Percentiles rank a stretch among this genome's conserved stretches.
phyloP scores from a whole-genome alignment of 495 filamentous ascomycete genomes.

The Podospora sp. region DNA sequence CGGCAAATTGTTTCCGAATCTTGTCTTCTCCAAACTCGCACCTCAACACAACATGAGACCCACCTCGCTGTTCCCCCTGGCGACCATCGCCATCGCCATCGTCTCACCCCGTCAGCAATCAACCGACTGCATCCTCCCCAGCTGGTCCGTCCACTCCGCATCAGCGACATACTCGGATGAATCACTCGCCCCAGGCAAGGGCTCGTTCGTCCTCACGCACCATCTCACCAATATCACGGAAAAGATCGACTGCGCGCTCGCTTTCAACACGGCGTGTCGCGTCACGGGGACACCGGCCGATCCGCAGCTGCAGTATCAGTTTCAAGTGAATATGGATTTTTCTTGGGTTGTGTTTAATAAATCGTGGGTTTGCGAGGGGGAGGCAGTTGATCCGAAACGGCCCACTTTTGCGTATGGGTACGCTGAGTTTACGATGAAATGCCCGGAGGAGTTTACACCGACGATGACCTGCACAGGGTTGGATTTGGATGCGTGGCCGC shows the following conservation, averaged over 20 bases:
- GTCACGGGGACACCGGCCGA: not conserved
- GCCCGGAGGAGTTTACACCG: not conserved
- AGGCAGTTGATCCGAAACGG: not conserved
- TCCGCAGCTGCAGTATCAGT: not conserved
- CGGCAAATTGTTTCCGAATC: not conserved
- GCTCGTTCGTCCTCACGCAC: not conserved
- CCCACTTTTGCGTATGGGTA: not conserved
- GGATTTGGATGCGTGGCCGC: not conserved
- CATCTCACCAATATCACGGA: not conserved
- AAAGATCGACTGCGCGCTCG: not conserved
- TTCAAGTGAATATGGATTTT: not conserved
- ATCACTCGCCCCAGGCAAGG: not conserved
- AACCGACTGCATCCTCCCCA: not conserved
- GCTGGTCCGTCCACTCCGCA: not conserved
- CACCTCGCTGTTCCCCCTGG: not conserved
- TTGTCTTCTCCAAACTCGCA: not conserved
- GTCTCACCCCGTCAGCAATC: not conserved
- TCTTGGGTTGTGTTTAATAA: not conserved
- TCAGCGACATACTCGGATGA: not conserved
- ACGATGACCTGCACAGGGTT: not conserved
- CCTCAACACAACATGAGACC: not conserved
- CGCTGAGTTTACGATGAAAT: not conserved
- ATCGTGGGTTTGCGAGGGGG: not conserved
- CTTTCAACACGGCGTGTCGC: not conserved
- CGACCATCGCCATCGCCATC: not conserved